phyloP scores from a whole-genome alignment of 2,329 filamentous ascomycete species.

The Apiospora saccharicola region DNA sequence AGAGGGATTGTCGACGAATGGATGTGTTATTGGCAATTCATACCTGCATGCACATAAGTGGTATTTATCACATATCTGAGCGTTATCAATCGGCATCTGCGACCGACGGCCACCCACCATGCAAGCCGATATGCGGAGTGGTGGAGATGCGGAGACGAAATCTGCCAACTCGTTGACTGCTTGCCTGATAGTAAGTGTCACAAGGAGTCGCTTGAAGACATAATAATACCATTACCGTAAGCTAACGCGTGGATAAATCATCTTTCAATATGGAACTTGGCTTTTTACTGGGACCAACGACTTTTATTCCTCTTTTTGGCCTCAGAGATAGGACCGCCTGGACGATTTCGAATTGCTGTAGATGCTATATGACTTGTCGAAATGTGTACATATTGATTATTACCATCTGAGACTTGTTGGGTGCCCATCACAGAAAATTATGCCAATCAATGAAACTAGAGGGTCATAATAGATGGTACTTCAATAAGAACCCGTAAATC shows the following conservation, averaged over 20 bases:
- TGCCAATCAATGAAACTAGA: neutral
- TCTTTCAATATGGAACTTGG: neutral
- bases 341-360: no score
- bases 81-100: neutral
- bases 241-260: no score
- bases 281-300: neutral
- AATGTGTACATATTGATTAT: neutral
- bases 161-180: neutral
- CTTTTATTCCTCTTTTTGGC: no score
- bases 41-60: neutral
- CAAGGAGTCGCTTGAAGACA: neutral
- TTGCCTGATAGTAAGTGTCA: neutral
- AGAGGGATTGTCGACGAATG: neutral
- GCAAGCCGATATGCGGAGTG: constrained; percentile 16
- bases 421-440: no score
- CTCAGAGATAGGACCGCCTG: no score
- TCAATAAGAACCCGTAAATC: neutral
- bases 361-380: neutral
- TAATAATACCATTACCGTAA: neutral
- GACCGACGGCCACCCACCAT: neutral
- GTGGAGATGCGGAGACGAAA: neutral
- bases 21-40: neutral
- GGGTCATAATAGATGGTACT: neutral
- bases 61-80: neutral
- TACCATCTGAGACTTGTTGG: no score